Evolutionary conservation across 192 early-diverging fungal genomes (phyloP), one percentile per base, ranked within the genome.

Genomic region (Coemansia sp.): DNA sequence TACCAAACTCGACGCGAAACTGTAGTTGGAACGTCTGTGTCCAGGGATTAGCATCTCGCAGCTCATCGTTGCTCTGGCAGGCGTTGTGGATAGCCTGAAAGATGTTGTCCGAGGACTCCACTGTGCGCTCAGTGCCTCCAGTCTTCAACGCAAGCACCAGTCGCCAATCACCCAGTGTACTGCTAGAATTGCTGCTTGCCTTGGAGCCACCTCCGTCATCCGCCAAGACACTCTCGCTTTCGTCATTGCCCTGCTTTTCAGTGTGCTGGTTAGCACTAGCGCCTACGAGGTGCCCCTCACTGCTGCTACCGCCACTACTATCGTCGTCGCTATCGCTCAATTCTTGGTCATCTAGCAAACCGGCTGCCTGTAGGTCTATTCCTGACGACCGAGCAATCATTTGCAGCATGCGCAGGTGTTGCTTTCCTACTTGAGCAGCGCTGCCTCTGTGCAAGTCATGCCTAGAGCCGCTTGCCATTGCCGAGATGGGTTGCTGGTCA

Each of bases 381-480:
- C 74, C 74, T 14, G 74, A 77, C 9, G 69, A 70, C 20, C 45
- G 74, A 11, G 74, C 74, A 65, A 77, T 77, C 55, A 64, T 71
- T 50, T 67, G 69, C 35, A 77, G 69, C 74, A 77, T 66, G 11
- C 69, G 60, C 56, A 77, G 9, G 13, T 71, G 74, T 20, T 62
- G 65, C 10, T 33, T 60, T 14, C 60, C 36, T 9, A 26, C 20
- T n/a, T 46, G 57, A 10, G 18, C 34, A 13, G 21, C 51, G 13
- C 37, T 24, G 14, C 9, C 26, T 28, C 33, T 23, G 11, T 26
- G 46, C 24, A 20, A 23, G 43, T 59, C 50, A 33, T 60, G 51
- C 51, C 51, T 26, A 2, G 51, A 55, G 51, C 51, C 51, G 14
- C 51, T 55, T 31, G 51, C 51, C 14, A 55, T 26, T 3, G 28